A percentile compares a stretch with the other conserved stretches of the same genome.
phyloP scores from a whole-genome alignment of 495 filamentous ascomycete genomes.

The Xylaria longipes region DNA sequence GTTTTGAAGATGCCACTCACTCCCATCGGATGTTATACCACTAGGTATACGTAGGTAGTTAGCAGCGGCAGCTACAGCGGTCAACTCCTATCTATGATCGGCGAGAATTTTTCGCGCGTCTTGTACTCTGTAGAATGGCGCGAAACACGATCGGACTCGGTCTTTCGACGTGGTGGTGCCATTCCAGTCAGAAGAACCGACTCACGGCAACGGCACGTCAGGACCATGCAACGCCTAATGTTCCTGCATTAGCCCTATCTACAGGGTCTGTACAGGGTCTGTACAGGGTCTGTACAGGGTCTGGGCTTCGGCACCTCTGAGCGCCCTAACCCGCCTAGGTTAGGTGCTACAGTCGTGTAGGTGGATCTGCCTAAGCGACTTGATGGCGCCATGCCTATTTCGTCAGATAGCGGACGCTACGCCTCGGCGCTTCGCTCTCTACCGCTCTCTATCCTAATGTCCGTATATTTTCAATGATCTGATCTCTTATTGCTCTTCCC shows the following conservation, averaged over 20 bases:
- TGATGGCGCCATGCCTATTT: background rate
- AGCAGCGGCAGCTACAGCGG: background rate
- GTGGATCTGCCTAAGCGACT: background rate
- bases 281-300: constrained; percentile 3
- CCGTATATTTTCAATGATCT: background rate
- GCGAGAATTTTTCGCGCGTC: background rate
- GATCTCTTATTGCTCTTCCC: background rate
- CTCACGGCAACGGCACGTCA: constrained; percentile 9
- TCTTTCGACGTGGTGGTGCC: constrained; percentile 9
- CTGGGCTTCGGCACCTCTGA: background rate
- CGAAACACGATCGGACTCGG: constrained; percentile 1
- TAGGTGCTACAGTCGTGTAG: background rate
- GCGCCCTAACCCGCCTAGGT: background rate
- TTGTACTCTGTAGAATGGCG: constrained; percentile 11
- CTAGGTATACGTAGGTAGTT: background rate
- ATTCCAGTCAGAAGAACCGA: constrained; percentile 8
- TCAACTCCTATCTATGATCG: background rate
- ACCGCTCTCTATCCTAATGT: background rate
- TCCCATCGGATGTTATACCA: background rate
- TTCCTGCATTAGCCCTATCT: constrained; percentile 26
- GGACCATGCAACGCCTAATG: constrained; percentile 6
- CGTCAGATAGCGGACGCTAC: background rate
- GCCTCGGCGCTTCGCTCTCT: constrained; percentile 5
- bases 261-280: too few relatives aligned
- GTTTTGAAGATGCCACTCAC: constrained; percentile 19